Conservation (phyloP, 1,139 yeast species). For the Blastobotrys elegans region DNA sequence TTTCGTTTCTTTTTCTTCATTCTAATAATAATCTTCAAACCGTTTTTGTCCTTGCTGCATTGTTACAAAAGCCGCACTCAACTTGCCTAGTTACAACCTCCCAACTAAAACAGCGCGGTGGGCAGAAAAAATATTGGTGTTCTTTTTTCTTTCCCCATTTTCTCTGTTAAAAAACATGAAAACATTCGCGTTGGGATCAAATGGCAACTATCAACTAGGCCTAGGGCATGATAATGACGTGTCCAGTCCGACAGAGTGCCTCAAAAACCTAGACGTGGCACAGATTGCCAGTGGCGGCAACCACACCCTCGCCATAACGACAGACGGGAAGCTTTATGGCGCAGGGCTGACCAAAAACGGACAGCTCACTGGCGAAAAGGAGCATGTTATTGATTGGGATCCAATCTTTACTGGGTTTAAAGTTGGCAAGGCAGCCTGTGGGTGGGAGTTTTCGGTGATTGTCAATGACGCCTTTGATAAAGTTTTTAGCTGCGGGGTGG, state of each 20-base stretch:
- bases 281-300: conserved; percentile 68
- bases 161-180: too few species aligned
- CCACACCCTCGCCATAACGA: conserved; percentile 62
- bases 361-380: conserved; percentile 43
- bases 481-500: conserved; percentile 55
- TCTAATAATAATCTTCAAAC: too few species aligned
- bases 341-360: conserved; percentile 57
- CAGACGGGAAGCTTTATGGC: conserved; percentile 49
- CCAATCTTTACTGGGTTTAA: conserved; percentile 13
- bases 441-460: conserved; percentile 73
- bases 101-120: too few species aligned
- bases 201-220: conserved; percentile 77
- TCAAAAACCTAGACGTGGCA: conserved; percentile 19
- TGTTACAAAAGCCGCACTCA: too few species aligned
- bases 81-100: too few species aligned
- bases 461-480: conserved; percentile 38
- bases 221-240: conserved; percentile 53
- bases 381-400: conserved; percentile 11
- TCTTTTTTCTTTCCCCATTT: not conserved
- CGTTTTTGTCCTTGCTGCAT: too few species aligned
- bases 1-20: too few species aligned
- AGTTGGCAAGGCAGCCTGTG: conserved; percentile 42
- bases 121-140: not conserved
- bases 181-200: conserved; percentile 58
- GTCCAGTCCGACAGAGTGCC: conserved; percentile 28